A percentile compares a stretch with the other conserved stretches of the same genome.
phyloP scores from a whole-genome alignment of 2,329 filamentous ascomycete genomes.

The Madurella mycetomatis region DNA sequence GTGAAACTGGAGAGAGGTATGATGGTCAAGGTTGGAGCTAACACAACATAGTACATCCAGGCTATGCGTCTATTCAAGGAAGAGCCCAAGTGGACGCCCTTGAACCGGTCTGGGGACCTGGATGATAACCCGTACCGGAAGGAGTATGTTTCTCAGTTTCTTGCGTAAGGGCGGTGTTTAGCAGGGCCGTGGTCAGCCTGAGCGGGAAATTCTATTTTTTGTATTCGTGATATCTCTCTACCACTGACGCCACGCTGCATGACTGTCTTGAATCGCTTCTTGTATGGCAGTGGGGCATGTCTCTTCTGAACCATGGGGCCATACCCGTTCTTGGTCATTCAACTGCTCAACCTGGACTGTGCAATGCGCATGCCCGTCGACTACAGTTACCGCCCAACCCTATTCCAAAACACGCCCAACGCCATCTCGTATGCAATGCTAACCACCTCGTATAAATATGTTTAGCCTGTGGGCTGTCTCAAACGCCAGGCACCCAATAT shows the following conservation, averaged over 20 bases:
- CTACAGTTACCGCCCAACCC: no score
- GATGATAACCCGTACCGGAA: conserved; percentile 75
- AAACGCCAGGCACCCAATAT: conserved; percentile 12
- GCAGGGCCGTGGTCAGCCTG: neutral
- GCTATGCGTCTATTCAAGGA: conserved; percentile 98
- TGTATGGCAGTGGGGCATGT: no score
- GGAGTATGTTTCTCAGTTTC: conserved; percentile 62
- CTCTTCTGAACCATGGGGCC: no score
- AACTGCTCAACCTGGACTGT: no score
- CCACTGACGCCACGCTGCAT: no score
- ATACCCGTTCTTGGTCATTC: no score
- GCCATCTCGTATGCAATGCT: conserved; percentile 16
- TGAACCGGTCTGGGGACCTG: conserved; percentile 75
- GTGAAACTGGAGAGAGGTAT: conserved; percentile 33
- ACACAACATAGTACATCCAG: conserved; percentile 69
- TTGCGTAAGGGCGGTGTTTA: conserved; percentile 22
- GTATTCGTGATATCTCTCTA: no score
- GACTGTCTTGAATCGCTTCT: no score
- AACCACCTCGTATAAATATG: neutral
- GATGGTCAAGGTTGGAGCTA: neutral
- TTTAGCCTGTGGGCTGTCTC: neutral
- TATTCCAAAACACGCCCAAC: conserved; percentile 3
- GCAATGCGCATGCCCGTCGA: no score
- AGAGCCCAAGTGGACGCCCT: conserved; percentile 94
- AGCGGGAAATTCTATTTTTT: neutral